phyloP scores from a whole-genome alignment of 495 filamentous ascomycete species.

The Chaetomidium leptoderma region DNA sequence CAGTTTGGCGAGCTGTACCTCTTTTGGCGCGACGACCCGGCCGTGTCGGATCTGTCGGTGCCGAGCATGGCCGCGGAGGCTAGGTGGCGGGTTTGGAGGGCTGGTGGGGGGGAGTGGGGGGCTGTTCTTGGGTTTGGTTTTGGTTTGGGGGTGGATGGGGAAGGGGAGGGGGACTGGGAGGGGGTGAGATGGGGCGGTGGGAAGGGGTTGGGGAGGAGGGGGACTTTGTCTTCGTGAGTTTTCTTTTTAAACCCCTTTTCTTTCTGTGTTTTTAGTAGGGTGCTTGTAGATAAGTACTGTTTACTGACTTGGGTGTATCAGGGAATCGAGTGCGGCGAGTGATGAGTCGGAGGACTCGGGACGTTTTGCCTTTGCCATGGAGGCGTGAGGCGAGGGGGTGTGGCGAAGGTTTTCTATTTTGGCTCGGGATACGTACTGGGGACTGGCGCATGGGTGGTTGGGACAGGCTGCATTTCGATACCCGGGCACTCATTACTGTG shows the following conservation, averaged over 20 bases:
- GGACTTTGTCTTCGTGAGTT: not conserved
- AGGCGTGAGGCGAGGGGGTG: not conserved
- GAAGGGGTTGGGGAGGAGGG: not conserved
- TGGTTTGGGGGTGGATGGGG: not conserved
- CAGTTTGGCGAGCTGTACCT: constrained; percentile 32
- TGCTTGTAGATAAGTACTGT: not conserved
- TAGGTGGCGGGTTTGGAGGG: constrained; percentile 26
- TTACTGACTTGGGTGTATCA: not conserved
- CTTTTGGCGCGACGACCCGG: constrained; percentile 31
- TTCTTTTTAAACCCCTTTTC: not conserved
- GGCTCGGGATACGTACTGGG: not conserved
- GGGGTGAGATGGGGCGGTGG: not conserved
- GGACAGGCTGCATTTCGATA: not conserved
- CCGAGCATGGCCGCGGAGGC: constrained; percentile 29
- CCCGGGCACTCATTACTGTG: not conserved
- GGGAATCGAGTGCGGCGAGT: constrained; percentile 15
- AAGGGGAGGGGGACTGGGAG: constrained; percentile 4
- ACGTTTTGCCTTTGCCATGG: constrained; percentile 2
- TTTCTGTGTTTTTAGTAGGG: not conserved
- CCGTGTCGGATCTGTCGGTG: constrained; percentile 27
- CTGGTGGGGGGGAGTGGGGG: constrained; percentile 25
- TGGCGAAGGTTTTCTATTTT: not conserved
- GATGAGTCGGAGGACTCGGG: constrained; percentile 13
- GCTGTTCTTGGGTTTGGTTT: not conserved
- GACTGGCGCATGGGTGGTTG: not conserved